phyloP scores from a whole-genome alignment of 495 filamentous ascomycete species.

The Hypoxylon perforatum region DNA sequence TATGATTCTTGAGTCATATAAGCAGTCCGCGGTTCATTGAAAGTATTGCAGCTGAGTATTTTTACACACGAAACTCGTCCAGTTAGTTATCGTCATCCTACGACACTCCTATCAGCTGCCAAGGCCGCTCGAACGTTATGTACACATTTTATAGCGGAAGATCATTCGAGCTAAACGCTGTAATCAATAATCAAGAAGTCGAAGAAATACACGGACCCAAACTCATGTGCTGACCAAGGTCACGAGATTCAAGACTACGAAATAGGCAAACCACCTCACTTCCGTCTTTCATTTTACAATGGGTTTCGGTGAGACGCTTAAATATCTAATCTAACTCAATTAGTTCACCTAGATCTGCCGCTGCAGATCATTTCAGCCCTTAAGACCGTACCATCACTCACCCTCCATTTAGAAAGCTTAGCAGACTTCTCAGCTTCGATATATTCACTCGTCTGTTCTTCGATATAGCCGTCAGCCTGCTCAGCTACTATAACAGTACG shows the following conservation, averaged over 20 bases:
- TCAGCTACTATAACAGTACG: neutral
- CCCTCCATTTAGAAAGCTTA: neutral
- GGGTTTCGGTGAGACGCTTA: no score
- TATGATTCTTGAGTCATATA: neutral
- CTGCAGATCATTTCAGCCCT: no score
- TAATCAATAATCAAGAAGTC: no score
- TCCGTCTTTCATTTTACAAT: no score
- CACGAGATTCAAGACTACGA: no score
- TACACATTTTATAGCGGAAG: neutral
- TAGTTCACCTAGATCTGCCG: no score
- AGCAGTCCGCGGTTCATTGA: neutral
- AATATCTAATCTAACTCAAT: no score
- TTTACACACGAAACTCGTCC: neutral
- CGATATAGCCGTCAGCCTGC: slow-evolving; percentile 6
- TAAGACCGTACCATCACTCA: no score
- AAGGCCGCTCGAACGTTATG: neutral
- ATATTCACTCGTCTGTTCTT: neutral
- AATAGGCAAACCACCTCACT: no score
- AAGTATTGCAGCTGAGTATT: neutral
- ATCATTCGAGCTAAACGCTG: no score
- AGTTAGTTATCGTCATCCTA: slow-evolving; percentile 2
- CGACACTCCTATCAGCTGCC: neutral
- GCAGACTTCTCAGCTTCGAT: slow-evolving; percentile 15
- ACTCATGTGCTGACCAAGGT: no score
- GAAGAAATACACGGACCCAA: no score